Conservation (phyloP, 73 alveolate genomes). For the Paramecium octaurelia region DNA sequence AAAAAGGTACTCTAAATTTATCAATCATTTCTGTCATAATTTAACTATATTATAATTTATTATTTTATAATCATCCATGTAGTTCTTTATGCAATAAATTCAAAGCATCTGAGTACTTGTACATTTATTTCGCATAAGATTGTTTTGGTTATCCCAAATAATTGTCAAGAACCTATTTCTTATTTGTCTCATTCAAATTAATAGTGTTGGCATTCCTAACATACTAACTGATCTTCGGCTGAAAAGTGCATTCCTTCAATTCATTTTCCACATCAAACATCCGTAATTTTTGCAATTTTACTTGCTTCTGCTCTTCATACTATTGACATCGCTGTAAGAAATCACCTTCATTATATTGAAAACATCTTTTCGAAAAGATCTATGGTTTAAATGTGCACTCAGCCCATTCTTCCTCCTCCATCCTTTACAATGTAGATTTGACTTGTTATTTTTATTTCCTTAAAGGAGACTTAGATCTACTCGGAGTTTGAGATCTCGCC, state of each 20-base stretch:
- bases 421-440: background rate
- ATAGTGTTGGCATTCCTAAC: background rate
- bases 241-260: conserved; percentile 17
- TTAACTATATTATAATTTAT: conserved; percentile 5
- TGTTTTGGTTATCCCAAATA: background rate
- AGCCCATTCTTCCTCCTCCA: background rate
- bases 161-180: background rate
- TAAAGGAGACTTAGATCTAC: background rate
- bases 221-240: conserved; percentile 14
- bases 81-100: conserved; percentile 3
- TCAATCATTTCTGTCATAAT: background rate
- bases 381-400: conserved; percentile 27
- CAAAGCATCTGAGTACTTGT: background rate
- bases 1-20: background rate
- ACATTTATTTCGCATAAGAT: background rate
- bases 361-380: background rate
- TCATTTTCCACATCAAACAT: conserved; percentile 19
- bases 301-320: background rate
- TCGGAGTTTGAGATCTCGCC: background rate
- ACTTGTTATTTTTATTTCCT: background rate
- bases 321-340: conserved; percentile 3
- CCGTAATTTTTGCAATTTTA: background rate
- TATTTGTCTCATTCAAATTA: background rate
- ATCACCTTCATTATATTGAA: background rate
- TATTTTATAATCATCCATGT: background rate